Evolutionary conservation across 2,329 filamentous ascomycete species (phyloP), one percentile per base, ranked within the genome.

Genomic region (Fonsecaea pugnacius): DNA sequence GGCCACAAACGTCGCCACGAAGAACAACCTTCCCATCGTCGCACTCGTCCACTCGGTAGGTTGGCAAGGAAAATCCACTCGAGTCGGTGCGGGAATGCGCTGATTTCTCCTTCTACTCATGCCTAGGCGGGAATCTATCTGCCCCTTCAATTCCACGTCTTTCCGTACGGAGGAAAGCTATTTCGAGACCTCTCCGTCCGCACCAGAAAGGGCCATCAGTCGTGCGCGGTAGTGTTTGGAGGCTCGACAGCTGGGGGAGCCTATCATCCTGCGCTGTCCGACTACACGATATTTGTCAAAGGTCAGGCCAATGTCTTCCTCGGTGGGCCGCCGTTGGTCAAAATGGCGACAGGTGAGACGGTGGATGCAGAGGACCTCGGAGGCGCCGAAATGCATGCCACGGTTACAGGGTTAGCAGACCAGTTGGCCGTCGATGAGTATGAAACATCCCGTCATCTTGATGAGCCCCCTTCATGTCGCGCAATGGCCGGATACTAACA

Each of bases 311-410:
- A 81, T 60, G 78, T 77, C 0, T 82, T 80, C 58, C 72, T 81
- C 0, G 79, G 75, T 7, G 79, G 79, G 0, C 79, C 79, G 0
- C 79, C 79, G 0, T 71, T 81, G 7, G 79, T 81, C 1, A 79
- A 80, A 64, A 80, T 81, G 79, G 79, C 79, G 0, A 82, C 78
- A 0, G 79, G 79, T 1, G 79, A 82, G 57, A 66, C 77, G 0
- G 74, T 79, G 24, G 77, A 72, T 1, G 77, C 79, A 0, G 80
- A 81, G 62, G 73, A 72, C 46, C 71, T 81, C 1, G 79, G 80
- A 4, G 79, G 80, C 18, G 79, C 78, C 3, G 71, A 74, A 18
- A 74, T 79, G 12, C 79, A 81, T 67, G 76, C 73, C 1, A 76
- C 72, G 0, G 64, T 75, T 0, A 81, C 79, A 4, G 79, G 79